phyloP scores from a whole-genome alignment of 345 rosid species.

The Citrus hindsii region DNA sequence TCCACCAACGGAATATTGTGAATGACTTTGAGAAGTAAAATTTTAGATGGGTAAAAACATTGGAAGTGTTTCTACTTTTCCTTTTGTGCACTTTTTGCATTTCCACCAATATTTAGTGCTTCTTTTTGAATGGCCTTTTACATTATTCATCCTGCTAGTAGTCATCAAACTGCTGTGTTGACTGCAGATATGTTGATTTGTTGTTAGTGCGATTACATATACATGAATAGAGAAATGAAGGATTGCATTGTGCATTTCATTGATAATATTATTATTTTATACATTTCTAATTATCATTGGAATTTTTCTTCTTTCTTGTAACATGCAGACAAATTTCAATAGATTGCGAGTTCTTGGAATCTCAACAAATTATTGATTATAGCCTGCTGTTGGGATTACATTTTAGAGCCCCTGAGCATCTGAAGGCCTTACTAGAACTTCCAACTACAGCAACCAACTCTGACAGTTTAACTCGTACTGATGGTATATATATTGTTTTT shows the following conservation, averaged over 20 bases:
- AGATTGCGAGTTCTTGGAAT: conserved; percentile 55
- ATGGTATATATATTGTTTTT: conserved; percentile 32
- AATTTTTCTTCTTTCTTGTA: conserved; percentile 1
- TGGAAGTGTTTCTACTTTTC: neutral
- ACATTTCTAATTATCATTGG: neutral
- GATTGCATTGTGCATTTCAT: neutral
- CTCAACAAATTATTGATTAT: conserved; percentile 58
- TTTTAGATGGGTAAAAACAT: neutral
- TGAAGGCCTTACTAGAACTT: conserved; percentile 40
- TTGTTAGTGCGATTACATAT: neutral
- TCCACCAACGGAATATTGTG: neutral
- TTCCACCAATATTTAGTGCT: neutral
- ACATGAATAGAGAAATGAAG: neutral
- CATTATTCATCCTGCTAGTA: neutral
- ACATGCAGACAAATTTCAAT: conserved; percentile 48
- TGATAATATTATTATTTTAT: neutral
- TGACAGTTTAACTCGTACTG: conserved; percentile 25
- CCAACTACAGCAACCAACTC: conserved; percentile 20
- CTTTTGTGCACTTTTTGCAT: neutral
- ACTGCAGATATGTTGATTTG: neutral
- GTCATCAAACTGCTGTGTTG: neutral
- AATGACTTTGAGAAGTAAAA: neutral
- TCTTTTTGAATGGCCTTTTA: neutral
- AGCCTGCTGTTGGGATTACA: conserved; percentile 64
- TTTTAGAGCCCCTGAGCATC: conserved; percentile 60